Conservation (phyloP, 805 yeast species). For the Diddensiella santjacobensis region DNA sequence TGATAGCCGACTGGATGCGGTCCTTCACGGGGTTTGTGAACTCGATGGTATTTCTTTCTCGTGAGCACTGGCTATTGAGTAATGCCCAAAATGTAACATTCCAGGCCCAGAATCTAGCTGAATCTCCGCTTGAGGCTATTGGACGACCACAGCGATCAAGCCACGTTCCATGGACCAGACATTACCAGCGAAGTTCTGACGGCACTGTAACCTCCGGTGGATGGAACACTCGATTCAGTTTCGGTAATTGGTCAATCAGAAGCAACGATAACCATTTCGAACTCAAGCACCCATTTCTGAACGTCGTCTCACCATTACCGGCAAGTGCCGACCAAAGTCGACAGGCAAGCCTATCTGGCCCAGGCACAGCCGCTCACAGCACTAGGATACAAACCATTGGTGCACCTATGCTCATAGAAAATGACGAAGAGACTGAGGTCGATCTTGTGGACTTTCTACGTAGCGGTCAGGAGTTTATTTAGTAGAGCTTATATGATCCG, state of each 20-base stretch:
- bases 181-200: not conserved
- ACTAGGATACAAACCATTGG: not conserved
- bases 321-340: not conserved
- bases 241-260: not conserved
- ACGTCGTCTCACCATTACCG: constrained; percentile 1
- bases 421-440: not conserved
- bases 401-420: not conserved
- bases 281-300: not conserved
- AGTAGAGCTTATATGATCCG: too few relatives aligned
- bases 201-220: not conserved
- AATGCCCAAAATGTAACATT: not conserved
- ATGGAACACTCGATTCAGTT: constrained; percentile 4
- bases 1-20: constrained; percentile 65
- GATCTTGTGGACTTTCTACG: not conserved
- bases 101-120: not conserved
- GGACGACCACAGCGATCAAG: not conserved
- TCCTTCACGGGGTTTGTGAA: constrained; percentile 78
- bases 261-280: not conserved
- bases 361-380: not conserved
- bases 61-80: constrained; percentile 54
- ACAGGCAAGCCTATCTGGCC: not conserved
- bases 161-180: not conserved
- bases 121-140: not conserved
- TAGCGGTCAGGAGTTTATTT: constrained; percentile 5
- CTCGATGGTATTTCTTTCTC: constrained; percentile 62